Conservation (phyloP, 495 filamentous ascomycete genomes). For the Penicillium cataractarum region DNA sequence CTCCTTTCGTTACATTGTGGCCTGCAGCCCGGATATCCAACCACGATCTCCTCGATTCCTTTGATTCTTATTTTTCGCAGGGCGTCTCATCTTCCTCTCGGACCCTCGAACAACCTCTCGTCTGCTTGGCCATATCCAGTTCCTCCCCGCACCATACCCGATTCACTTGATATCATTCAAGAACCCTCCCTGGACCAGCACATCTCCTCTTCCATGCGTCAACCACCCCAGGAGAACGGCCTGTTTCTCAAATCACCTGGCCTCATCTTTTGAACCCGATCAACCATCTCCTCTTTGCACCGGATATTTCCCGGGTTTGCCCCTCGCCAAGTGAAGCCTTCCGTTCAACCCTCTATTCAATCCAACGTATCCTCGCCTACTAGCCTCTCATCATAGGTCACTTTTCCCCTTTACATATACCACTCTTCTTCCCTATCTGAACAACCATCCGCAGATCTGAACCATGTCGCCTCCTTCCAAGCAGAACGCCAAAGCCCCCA, state of each 20-base stretch:
- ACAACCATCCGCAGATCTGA: not conserved
- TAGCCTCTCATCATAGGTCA: too few relatives aligned
- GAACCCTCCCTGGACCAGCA: too few relatives aligned
- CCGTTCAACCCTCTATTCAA: too few relatives aligned
- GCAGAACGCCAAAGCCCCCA: slow-evolving; percentile 8
- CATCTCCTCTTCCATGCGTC: too few relatives aligned
- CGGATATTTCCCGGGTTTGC: not conserved
- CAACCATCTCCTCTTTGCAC: not conserved
- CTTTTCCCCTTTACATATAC: not conserved
- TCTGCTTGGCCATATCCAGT: not conserved
- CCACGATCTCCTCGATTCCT: too few relatives aligned
- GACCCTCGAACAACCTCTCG: not conserved
- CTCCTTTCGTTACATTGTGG: not conserved
- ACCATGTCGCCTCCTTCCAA: not conserved
- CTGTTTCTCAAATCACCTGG: not conserved
- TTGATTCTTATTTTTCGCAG: not conserved
- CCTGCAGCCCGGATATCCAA: not conserved
- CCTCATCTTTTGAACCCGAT: not conserved
- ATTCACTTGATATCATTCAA: too few relatives aligned
- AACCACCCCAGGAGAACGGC: not conserved
- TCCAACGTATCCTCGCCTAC: too few relatives aligned
- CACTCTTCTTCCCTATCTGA: not conserved
- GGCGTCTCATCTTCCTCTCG: not conserved
- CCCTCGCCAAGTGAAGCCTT: not conserved
- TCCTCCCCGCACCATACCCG: too few relatives aligned